Evolutionary conservation across 2,329 filamentous ascomycete species (phyloP).

Genomic region (Nannizziopsis barbatae): DNA sequence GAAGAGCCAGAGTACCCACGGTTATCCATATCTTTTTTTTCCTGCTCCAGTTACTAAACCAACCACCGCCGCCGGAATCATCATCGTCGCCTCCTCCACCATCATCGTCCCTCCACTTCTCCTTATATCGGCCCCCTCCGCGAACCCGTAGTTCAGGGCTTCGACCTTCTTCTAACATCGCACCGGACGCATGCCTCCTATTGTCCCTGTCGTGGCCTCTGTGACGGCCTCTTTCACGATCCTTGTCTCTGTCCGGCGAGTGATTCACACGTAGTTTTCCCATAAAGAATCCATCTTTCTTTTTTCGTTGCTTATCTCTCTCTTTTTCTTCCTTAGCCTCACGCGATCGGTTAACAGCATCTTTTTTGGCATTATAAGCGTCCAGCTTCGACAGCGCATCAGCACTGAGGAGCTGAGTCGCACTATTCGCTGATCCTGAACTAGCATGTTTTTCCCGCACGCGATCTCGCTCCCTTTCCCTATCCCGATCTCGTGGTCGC

Average conservation of each 20-base stretch:
- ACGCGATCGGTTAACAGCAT: conserved; percentile 36
- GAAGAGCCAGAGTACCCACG: conserved; percentile 42
- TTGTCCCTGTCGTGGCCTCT: conserved; percentile 29
- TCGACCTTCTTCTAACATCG: conserved; percentile 56
- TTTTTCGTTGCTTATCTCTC: conserved; percentile 26
- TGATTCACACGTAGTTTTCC: conserved; percentile 15
- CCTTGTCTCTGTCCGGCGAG: conserved; percentile 13
- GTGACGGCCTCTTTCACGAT: conserved; percentile 16
- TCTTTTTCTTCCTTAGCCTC: conserved; percentile 25
- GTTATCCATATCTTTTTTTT: conserved; percentile 44
- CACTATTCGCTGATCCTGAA: conserved; percentile 34
- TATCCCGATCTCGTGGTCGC: conserved; percentile 4
- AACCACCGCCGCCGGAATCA: conserved; percentile 33
- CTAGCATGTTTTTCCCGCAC: conserved; percentile 29
- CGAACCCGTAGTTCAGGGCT: conserved; percentile 41
- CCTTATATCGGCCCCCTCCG: conserved; percentile 35
- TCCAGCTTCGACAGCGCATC: conserved; percentile 58
- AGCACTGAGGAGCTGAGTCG: conserved; percentile 35
- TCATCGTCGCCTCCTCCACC: conserved; percentile 22
- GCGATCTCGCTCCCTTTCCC: conserved; percentile 12
- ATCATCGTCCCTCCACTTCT: conserved; percentile 30
- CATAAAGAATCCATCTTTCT: conserved; percentile 12
- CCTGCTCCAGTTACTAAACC: conserved; percentile 30
- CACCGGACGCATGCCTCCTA: conserved; percentile 57
- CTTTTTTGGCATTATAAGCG: conserved; percentile 48